These are phyloP conservation scores for Typha latifolia DNA, from an alignment of 176 grass and related monocot species.

Conservation along the genomic window DNA sequence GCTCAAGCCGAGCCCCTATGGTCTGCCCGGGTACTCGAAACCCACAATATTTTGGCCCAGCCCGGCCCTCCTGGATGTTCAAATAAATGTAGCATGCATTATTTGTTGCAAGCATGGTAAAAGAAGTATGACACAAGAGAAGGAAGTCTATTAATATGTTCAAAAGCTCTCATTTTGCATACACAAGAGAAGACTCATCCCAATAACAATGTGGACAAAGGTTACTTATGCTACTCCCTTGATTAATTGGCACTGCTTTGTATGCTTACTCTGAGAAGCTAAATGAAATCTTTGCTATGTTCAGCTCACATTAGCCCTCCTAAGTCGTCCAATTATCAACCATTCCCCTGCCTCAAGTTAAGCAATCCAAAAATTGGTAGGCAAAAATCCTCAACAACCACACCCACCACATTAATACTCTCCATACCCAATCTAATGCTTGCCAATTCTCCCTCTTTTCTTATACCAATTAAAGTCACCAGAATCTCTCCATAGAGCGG, in stretches of 20 bases:
- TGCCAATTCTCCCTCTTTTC: not conserved
- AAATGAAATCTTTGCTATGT: not conserved
- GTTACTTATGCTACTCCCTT: not conserved
- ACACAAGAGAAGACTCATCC: too few species aligned
- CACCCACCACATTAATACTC: not conserved
- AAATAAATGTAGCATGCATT: too few species aligned
- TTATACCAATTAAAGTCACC: not conserved
- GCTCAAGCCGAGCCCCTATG: too few species aligned
- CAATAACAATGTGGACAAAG: not conserved
- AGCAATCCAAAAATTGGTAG: not conserved
- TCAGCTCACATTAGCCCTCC: not conserved
- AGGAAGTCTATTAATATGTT: too few species aligned
- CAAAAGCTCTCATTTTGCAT: too few species aligned
- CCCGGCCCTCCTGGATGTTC: too few species aligned
- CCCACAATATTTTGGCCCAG: too few species aligned
- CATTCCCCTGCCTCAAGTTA: not conserved
- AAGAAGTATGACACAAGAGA: too few species aligned
- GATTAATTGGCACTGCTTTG: not conserved
- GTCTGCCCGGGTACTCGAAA: too few species aligned
- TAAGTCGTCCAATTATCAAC: not conserved
- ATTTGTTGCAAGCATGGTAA: too few species aligned
- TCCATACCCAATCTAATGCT: not conserved
- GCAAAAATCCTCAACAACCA: slow-evolving; percentile 1
- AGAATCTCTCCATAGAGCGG: not conserved
- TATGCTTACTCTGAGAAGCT: not conserved